phyloP scores from a whole-genome alignment of 2,329 filamentous ascomycete genomes.

The Pseudocercospora pini-densiflorae region DNA sequence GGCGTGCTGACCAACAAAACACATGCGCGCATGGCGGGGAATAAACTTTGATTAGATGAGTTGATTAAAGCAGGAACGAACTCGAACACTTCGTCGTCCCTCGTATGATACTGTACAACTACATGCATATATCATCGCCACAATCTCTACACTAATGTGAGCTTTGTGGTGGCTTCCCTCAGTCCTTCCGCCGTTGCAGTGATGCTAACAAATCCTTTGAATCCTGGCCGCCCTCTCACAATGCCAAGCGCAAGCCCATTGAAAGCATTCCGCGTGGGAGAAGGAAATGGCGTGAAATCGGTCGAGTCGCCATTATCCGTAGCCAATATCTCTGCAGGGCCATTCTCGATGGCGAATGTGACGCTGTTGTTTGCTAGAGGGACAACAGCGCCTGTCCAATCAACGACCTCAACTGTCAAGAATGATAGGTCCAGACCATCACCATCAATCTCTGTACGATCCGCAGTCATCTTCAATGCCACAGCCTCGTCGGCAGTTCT shows the following conservation, averaged over 20 bases:
- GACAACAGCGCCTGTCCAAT: conserved; percentile 50
- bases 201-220: too few species aligned
- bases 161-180: neutral
- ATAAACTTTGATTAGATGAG: neutral
- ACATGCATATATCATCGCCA: neutral
- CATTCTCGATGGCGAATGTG: conserved; percentile 49
- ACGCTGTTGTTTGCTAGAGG: conserved; percentile 50
- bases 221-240: conserved; percentile 2
- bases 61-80: neutral
- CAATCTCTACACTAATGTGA: neutral
- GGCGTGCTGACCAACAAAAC: neutral
- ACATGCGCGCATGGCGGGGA: neutral
- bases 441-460: conserved; percentile 45
- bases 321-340: conserved; percentile 50
- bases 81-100: neutral
- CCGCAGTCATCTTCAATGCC: conserved; percentile 46
- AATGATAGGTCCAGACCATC: conserved; percentile 56
- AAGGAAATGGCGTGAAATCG: conserved; percentile 51
- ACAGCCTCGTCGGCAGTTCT: conserved; percentile 49
- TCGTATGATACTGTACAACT: neutral
- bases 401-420: conserved; percentile 52
- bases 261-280: conserved; percentile 14
- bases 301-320: conserved; percentile 59
- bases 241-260: conserved; percentile 13
- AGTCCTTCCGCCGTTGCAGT: too few species aligned